Evolutionary conservation across 306 rosid species (phyloP).

Genomic region (Castanea crenata): DNA sequence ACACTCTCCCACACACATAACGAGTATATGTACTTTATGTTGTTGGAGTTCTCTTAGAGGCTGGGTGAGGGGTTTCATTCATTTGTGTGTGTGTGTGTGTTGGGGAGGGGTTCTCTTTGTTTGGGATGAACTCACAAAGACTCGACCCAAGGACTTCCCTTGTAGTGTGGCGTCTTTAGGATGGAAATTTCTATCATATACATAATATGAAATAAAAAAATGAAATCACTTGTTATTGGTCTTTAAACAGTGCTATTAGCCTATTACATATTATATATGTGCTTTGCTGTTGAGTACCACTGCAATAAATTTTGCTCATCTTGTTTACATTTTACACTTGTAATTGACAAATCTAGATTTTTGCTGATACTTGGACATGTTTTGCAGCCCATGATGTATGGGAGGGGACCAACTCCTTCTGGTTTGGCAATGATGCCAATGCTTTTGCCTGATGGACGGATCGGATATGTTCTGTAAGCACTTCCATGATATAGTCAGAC

Average conservation of each 20-base stretch:
- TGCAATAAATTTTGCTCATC: background rate
- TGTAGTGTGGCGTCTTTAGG: too few relatives aligned
- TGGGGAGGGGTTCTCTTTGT: too few relatives aligned
- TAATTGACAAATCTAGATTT: background rate
- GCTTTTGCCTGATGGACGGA: constrained; percentile 91
- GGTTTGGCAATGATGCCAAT: constrained; percentile 99
- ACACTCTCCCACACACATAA: too few relatives aligned
- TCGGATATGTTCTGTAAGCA: constrained; percentile 95
- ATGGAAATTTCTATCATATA: too few relatives aligned
- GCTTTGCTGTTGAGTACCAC: background rate
- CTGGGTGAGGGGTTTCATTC: too few relatives aligned
- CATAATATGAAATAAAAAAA: too few relatives aligned
- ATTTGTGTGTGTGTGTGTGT: too few relatives aligned
- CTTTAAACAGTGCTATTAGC: background rate
- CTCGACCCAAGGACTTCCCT: too few relatives aligned
- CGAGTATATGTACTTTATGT: too few relatives aligned
- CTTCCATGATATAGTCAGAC: constrained; percentile 1
- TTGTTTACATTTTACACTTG: background rate
- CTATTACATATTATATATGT: background rate
- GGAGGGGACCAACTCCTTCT: constrained; percentile 69
- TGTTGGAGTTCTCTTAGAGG: too few relatives aligned
- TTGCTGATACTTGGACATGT: constrained; percentile 22
- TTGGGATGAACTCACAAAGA: too few relatives aligned
- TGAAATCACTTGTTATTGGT: too few relatives aligned
- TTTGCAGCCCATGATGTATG: constrained; percentile 83